These are phyloP conservation scores for Pseudognaphalium luteoalbum DNA, from an alignment of 129 eudicot genomes.

Conservation along the genomic window DNA sequence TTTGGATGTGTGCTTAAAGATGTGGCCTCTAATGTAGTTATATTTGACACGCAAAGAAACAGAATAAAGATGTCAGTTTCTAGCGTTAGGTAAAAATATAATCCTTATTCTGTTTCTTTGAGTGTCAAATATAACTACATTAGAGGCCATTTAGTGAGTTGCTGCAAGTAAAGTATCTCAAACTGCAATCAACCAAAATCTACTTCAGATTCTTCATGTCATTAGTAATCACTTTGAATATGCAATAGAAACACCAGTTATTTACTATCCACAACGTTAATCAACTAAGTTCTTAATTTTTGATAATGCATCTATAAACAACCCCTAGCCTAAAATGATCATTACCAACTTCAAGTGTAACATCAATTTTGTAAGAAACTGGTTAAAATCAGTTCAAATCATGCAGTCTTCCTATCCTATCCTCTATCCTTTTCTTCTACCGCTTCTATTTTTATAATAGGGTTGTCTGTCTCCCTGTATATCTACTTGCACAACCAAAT, in stretches of 20 bases:
- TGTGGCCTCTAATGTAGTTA: no score
- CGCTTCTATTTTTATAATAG: slow-evolving; percentile 3
- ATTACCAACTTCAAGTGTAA: background rate
- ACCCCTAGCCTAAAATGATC: background rate
- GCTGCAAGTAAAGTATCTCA: background rate
- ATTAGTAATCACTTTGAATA: background rate
- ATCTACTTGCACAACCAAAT: slow-evolving; percentile 10
- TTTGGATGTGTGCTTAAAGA: background rate
- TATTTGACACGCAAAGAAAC: no score
- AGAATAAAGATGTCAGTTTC: background rate
- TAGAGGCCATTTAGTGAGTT: no score
- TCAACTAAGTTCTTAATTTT: background rate
- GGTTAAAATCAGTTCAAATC: slow-evolving; percentile 3
- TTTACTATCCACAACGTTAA: background rate
- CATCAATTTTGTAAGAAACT: background rate
- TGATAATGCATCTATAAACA: slow-evolving; percentile 1
- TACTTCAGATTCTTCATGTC: background rate
- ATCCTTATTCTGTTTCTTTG: background rate
- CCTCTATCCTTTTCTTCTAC: background rate
- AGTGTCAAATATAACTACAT: background rate
- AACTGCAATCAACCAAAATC: background rate
- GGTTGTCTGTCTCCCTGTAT: background rate
- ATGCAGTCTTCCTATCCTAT: slow-evolving; percentile 4
- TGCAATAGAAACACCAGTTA: background rate
- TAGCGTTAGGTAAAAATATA: background rate